A percentile compares a stretch with the other conserved stretches of the same genome.
phyloP scores from a whole-genome alignment of 371 early-diverging fungal genomes.

The Mortierella sp. region DNA sequence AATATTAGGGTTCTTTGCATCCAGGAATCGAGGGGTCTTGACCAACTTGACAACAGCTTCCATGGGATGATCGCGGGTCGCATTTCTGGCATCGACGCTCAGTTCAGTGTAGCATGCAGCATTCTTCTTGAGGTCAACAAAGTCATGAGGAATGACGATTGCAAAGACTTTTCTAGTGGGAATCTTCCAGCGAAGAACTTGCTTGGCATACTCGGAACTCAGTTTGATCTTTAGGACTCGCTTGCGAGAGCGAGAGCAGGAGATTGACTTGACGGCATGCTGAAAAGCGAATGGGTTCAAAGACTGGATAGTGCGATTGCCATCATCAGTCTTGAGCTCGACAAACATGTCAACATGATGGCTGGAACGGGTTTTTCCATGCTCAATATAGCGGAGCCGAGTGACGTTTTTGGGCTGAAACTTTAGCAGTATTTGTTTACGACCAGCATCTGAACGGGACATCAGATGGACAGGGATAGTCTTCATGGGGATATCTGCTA shows the following conservation, averaged over 20 bases:
- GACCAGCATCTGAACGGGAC: conserved; percentile 23
- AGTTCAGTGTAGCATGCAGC: conserved; percentile 18
- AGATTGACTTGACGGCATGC: conserved; percentile 26
- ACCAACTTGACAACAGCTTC: conserved; percentile 44
- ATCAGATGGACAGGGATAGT: conserved; percentile 27
- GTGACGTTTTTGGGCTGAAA: conserved; percentile 24
- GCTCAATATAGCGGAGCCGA: conserved; percentile 35
- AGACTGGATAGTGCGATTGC: conserved; percentile 19
- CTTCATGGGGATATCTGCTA: conserved; percentile 24
- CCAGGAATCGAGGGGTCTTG: conserved; percentile 23
- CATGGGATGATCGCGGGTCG: conserved; percentile 7
- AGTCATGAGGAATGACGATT: conserved; percentile 38
- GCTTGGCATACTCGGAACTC: conserved; percentile 20
- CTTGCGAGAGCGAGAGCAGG: conserved; percentile 11
- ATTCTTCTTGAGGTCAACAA: conserved; percentile 36
- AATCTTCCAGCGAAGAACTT: conserved; percentile 25
- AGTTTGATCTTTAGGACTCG: conserved; percentile 25
- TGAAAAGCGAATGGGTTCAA: conserved; percentile 44
- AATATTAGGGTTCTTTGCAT: conserved; percentile 12
- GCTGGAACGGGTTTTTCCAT: conserved; percentile 19
- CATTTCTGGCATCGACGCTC: conserved; percentile 10
- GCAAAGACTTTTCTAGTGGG: conserved; percentile 17
- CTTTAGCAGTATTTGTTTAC: conserved; percentile 11
- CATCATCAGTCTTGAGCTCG: conserved; percentile 34
- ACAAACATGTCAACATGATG: conserved; percentile 42